Conservation (phyloP, 805 yeast genomes). For the Nakazawaea populi region DNA sequence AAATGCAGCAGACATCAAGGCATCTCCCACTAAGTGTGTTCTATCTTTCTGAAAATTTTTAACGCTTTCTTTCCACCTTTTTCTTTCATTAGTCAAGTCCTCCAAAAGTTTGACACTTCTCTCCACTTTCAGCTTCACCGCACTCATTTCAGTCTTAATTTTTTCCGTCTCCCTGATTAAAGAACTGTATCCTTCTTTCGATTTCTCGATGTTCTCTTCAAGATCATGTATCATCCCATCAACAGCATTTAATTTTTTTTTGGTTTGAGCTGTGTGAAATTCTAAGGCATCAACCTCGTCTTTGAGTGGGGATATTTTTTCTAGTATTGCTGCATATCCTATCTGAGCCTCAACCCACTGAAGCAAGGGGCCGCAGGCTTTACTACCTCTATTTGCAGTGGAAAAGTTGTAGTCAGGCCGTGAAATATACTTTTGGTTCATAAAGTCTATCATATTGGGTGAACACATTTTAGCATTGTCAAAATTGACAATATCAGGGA, state of each 20-base stretch:
- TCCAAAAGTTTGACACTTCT: constrained; percentile 61
- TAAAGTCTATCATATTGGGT: constrained; percentile 40
- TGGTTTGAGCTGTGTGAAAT: constrained; percentile 51
- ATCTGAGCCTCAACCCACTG: constrained; percentile 90
- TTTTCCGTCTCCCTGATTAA: constrained; percentile 76
- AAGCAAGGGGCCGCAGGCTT: constrained; percentile 88
- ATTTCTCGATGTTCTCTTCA: constrained; percentile 58
- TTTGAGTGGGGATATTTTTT: constrained; percentile 67
- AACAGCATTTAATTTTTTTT: constrained; percentile 67
- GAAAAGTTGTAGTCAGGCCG: constrained; percentile 63
- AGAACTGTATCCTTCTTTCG: constrained; percentile 62
- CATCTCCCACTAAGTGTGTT: constrained; percentile 53
- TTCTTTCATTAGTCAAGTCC: constrained; percentile 58
- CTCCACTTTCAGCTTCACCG: constrained; percentile 52
- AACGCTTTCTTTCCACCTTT: constrained; percentile 68
- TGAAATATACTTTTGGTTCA: constrained; percentile 57
- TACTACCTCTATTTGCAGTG: constrained; percentile 80
- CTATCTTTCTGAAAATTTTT: constrained; percentile 40
- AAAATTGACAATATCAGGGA: constrained; percentile 71
- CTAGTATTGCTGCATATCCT: constrained; percentile 65
- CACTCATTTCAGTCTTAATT: constrained; percentile 63
- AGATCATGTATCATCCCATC: constrained; percentile 77
- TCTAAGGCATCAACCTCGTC: constrained; percentile 61
- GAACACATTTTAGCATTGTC: constrained; percentile 57
- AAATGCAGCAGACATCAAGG: constrained; percentile 58